Evolutionary conservation across 805 yeast genomes (phyloP).

Genomic region (Clavispora vitiphila): DNA sequence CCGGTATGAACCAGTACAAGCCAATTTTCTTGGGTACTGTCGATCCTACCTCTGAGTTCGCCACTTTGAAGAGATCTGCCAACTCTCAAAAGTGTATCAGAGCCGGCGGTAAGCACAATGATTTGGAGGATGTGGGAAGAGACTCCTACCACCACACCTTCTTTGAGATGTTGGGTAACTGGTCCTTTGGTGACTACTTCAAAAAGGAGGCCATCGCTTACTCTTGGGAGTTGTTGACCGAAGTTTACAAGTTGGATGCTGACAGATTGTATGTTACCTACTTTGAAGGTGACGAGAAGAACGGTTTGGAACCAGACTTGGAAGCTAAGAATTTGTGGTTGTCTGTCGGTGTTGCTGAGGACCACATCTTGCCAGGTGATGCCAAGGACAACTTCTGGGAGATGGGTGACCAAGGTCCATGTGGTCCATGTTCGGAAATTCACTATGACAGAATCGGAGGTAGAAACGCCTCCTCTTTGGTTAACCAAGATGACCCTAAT

Average conservation of each 20-base stretch:
- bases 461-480: slow-evolving; percentile 86
- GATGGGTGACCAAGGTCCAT: slow-evolving; percentile 99
- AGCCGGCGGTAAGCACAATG: slow-evolving; percentile 99
- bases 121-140: slow-evolving; percentile 96
- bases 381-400: slow-evolving; percentile 97
- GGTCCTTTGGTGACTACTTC: slow-evolving; percentile 99
- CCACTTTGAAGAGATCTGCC: slow-evolving; percentile 78
- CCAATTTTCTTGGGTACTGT: slow-evolving; percentile 97
- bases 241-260: slow-evolving; percentile 72
- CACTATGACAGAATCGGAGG: slow-evolving; percentile 99
- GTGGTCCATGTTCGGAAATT: slow-evolving; percentile 98
- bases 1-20: slow-evolving; percentile 99
- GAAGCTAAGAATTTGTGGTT: slow-evolving; percentile 90
- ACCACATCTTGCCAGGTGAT: slow-evolving; percentile 89
- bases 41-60: slow-evolving; percentile 88
- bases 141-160: slow-evolving; percentile 98
- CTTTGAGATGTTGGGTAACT: slow-evolving; percentile 98
- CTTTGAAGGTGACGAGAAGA: slow-evolving; percentile 85
- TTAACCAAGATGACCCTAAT: slow-evolving; percentile 96
- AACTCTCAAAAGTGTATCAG: slow-evolving; percentile 98
- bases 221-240: slow-evolving; percentile 89
- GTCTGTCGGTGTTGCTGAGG: slow-evolving; percentile 82
- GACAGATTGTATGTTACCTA: slow-evolving; percentile 91
- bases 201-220: slow-evolving; percentile 85
- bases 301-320: slow-evolving; percentile 85